Evolutionary conservation across 345 rosid genomes (phyloP).

Genomic region (Fremontodendron californicum): DNA sequence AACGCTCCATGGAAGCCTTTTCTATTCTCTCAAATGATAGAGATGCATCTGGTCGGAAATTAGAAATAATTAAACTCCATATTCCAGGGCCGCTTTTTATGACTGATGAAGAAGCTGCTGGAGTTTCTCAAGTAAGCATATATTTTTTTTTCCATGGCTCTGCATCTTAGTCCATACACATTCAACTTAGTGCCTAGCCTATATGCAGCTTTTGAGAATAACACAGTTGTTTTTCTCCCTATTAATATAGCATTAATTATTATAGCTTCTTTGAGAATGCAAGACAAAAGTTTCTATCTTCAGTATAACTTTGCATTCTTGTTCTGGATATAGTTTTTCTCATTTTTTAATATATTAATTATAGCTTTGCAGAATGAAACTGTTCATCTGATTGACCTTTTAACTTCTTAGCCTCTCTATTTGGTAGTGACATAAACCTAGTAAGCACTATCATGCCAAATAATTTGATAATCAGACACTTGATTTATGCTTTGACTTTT

Average conservation of each 20-base stretch:
- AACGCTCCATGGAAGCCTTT: slow-evolving; percentile 63
- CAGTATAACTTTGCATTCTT: not conserved
- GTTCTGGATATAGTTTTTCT: not conserved
- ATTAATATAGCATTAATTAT: not conserved
- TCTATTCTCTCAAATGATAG: slow-evolving; percentile 50
- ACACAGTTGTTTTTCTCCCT: not conserved
- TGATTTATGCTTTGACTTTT: not conserved
- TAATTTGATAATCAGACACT: not conserved
- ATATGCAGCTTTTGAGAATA: not conserved
- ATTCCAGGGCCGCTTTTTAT: slow-evolving; percentile 67
- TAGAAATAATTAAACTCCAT: slow-evolving; percentile 62
- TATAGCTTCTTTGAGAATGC: not conserved
- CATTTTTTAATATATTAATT: not conserved
- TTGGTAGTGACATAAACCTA: not conserved
- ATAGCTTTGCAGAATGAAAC: too few species aligned
- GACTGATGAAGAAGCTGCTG: slow-evolving; percentile 69
- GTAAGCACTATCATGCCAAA: not conserved
- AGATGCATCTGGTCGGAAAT: slow-evolving; percentile 70
- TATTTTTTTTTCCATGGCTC: slow-evolving; percentile 1
- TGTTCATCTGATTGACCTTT: not conserved
- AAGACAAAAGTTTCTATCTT: not conserved
- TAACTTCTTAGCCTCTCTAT: not conserved
- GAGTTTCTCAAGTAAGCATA: slow-evolving; percentile 59
- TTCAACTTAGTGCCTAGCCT: not conserved
- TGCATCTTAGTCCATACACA: not conserved